Evolutionary conservation across 192 early-diverging fungal genomes (phyloP).

Genomic region (Linderina pennispora): DNA sequence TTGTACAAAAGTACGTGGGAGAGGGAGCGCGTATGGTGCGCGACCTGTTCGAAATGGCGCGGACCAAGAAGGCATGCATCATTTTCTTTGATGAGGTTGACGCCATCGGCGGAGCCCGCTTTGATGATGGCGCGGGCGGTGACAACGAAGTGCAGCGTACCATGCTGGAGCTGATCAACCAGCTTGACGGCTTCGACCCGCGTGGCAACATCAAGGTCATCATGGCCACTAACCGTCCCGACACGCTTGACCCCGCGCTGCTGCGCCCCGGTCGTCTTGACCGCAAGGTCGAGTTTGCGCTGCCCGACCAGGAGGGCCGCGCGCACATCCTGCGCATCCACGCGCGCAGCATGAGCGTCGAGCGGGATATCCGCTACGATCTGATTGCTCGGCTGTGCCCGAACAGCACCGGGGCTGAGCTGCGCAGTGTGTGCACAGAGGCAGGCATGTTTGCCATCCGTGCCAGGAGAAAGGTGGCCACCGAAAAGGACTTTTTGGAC

Average conservation of each 20-base stretch:
- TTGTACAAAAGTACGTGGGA: slow-evolving; percentile 99
- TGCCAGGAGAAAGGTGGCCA: slow-evolving; percentile 95
- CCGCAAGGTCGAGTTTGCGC: slow-evolving; percentile 95
- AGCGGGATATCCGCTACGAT: slow-evolving; percentile 98
- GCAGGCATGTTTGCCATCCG: slow-evolving; percentile 99
- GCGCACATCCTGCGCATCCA: slow-evolving; percentile 99
- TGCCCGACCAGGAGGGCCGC: slow-evolving; percentile 94
- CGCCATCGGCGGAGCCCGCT: slow-evolving; percentile 96
- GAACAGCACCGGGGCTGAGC: slow-evolving; percentile 97
- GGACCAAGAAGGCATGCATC: slow-evolving; percentile 99
- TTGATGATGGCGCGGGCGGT: slow-evolving; percentile 97
- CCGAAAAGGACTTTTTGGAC: slow-evolving; percentile 99
- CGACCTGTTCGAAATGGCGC: slow-evolving; percentile 99
- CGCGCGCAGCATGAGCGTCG: slow-evolving; percentile 97
- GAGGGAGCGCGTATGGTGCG: slow-evolving; percentile 99
- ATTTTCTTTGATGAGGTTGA: slow-evolving; percentile 99
- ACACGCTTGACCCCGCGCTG: slow-evolving; percentile 97
- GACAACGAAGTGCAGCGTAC: slow-evolving; percentile 99
- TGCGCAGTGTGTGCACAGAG: slow-evolving; percentile 98
- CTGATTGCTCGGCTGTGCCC: slow-evolving; percentile 97
- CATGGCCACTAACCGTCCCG: slow-evolving; percentile 98
- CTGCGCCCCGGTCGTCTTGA: slow-evolving; percentile 97
- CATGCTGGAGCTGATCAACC: slow-evolving; percentile 99
- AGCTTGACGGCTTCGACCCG: slow-evolving; percentile 98
- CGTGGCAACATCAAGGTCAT: slow-evolving; percentile 99